Evolutionary conservation across 768 basidiomycete species (phyloP).

Genomic region (Suillus weaverae): DNA sequence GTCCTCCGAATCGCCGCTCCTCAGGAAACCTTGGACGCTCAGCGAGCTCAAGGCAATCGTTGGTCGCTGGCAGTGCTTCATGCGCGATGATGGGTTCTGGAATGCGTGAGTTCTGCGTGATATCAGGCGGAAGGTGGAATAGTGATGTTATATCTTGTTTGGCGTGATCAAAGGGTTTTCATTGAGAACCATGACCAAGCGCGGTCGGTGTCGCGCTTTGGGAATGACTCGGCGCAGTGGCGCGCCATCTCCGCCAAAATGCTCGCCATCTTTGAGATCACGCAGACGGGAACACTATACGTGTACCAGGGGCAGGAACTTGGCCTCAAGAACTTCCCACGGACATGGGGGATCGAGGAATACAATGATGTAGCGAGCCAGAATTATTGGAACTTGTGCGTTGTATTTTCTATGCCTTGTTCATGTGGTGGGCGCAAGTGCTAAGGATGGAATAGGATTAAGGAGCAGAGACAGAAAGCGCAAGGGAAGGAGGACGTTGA

Average conservation of each 20-base stretch:
- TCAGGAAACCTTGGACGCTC: slow-evolving; percentile 50
- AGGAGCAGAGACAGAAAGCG: slow-evolving; percentile 36
- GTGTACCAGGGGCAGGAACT: slow-evolving; percentile 79
- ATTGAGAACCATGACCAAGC: slow-evolving; percentile 74
- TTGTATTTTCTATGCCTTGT: slow-evolving; percentile 6
- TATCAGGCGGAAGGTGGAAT: not conserved
- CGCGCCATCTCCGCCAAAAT: slow-evolving; percentile 63
- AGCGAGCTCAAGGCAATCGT: slow-evolving; percentile 49
- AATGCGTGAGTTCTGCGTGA: slow-evolving; percentile 47
- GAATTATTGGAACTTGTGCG: slow-evolving; percentile 59
- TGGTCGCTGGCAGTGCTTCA: slow-evolving; percentile 54
- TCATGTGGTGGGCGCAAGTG: not conserved
- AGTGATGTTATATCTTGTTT: slow-evolving; percentile 1
- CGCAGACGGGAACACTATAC: slow-evolving; percentile 66
- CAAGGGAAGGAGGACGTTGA: slow-evolving; percentile 45
- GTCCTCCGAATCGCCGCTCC: slow-evolving; percentile 41
- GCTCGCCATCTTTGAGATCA: slow-evolving; percentile 58
- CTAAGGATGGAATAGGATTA: slow-evolving; percentile 31
- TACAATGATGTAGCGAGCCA: slow-evolving; percentile 69
- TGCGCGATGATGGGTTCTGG: slow-evolving; percentile 64
- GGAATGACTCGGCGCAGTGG: slow-evolving; percentile 58
- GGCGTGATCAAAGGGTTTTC: slow-evolving; percentile 43
- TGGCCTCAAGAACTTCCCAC: slow-evolving; percentile 62
- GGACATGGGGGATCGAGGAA: slow-evolving; percentile 65
- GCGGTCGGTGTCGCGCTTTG: slow-evolving; percentile 64